A percentile compares a stretch with the other conserved stretches of the same genome.
Conservation (phyloP, 2,329 filamentous ascomycete species). For the Lomentospora prolificans region DNA sequence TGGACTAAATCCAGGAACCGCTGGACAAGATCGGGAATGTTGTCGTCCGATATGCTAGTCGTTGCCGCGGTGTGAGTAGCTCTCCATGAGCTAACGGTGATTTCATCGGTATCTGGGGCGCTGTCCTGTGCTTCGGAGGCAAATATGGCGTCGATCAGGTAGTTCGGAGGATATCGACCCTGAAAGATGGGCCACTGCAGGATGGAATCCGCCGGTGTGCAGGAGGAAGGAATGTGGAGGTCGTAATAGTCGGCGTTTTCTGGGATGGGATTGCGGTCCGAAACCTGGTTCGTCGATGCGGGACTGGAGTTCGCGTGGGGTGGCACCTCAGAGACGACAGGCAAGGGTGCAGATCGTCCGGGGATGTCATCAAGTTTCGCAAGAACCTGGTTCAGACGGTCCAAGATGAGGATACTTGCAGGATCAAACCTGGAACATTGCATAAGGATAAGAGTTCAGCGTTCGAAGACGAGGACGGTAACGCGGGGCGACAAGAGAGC, state of each 20-base stretch:
- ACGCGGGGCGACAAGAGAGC: not conserved
- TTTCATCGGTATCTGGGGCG: not conserved
- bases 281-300: no score
- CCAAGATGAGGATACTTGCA: slow-evolving; percentile 17
- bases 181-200: slow-evolving; percentile 9
- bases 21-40: slow-evolving; percentile 19
- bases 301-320: no score
- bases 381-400: slow-evolving; percentile 9
- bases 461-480: not conserved
- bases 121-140: not conserved
- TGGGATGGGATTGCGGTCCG: not conserved
- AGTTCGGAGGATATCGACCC: not conserved
- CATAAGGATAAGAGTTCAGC: not conserved
- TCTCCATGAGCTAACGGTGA: not conserved
- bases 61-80: not conserved
- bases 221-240: not conserved
- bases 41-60: slow-evolving; percentile 15
- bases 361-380: not conserved
- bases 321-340: no score
- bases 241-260: not conserved
- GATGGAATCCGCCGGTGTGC: not conserved
- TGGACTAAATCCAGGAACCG: slow-evolving; percentile 22
- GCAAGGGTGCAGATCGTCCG: not conserved
- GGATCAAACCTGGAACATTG: slow-evolving; percentile 15
- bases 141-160: not conserved